Conservation (phyloP, 2,329 filamentous ascomycete species). For the Stemphylium vesicarium region DNA sequence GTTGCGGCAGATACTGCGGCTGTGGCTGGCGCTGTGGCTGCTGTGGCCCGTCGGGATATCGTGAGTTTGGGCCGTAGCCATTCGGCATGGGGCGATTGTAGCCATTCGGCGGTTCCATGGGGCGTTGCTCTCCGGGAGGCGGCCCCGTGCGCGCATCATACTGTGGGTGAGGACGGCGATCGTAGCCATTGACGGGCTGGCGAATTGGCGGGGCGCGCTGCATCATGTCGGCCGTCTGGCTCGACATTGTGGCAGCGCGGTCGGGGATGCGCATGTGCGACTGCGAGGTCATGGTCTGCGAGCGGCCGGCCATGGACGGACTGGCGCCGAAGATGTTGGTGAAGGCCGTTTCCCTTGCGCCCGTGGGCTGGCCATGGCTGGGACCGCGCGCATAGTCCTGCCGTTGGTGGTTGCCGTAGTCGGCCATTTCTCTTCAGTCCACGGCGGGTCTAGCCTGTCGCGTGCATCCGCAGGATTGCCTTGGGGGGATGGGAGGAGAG, state of each 20-base stretch:
- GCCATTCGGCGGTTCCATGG: slow-evolving; percentile 33
- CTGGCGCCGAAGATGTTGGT: slow-evolving; percentile 94
- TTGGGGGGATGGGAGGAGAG: slow-evolving; percentile 2
- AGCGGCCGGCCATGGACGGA: slow-evolving; percentile 75
- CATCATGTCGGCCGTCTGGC: slow-evolving; percentile 59
- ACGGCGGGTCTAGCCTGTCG: slow-evolving; percentile 16
- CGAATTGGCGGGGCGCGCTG: slow-evolving; percentile 69
- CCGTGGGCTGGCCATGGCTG: slow-evolving; percentile 59
- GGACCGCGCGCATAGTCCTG: slow-evolving; percentile 62
- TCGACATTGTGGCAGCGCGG: slow-evolving; percentile 73
- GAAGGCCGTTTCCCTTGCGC: slow-evolving; percentile 91
- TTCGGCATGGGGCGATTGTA: slow-evolving; percentile 45
- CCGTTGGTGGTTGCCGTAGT: slow-evolving; percentile 68
- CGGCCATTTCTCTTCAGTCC: slow-evolving; percentile 60
- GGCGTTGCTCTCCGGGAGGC: slow-evolving; percentile 36
- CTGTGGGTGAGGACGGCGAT: slow-evolving; percentile 41
- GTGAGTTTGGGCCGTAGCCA: slow-evolving; percentile 48
- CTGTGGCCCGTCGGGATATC: slow-evolving; percentile 43
- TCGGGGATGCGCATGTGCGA: slow-evolving; percentile 67
- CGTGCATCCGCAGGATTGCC: slow-evolving; percentile 34
- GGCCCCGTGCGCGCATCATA: slow-evolving; percentile 37
- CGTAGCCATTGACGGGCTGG: slow-evolving; percentile 53
- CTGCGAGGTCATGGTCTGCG: slow-evolving; percentile 92
- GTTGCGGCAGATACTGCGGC: slow-evolving; percentile 66
- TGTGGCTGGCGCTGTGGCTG: slow-evolving; percentile 52